Base-by-base conservation (phyloP, 352 stramenopile genomes). In the Globisporangium canariense region DNA sequence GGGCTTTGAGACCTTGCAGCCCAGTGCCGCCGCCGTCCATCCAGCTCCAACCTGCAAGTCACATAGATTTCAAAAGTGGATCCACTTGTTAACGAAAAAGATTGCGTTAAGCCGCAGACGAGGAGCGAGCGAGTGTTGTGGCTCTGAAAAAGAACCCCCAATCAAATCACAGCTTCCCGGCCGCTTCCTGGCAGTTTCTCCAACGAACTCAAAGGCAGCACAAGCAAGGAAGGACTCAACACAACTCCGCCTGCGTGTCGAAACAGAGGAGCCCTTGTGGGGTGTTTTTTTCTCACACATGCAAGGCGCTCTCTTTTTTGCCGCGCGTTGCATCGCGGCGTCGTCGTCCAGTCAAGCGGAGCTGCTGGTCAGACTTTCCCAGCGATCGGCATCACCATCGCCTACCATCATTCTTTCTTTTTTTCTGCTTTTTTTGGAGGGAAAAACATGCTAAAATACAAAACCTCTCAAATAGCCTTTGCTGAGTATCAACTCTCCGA, bases 61-160 rank as follows among this genome's bases (percentile, higher is more conserved):
- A 38, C 6, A 0, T 7, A 38, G 34, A 10, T 38, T 2, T 38
- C 6, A 10, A 11, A 41, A 13, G 36, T 41, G 36, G 9, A 41
- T 2, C 36, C 36, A 41, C 36, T 13, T 41, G 36, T 9, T 9
- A 41, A 41, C 10, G 10, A 41, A 41, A 41, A 41, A 11, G 36
- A 41, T 41, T 10, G 36, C 36, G 51, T 43, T 58, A 45, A 58
- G 20, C 32, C 41, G 50, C 50, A 56, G 50, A 56, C 50, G 50
- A 56, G 50, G 52, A 58, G 30, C 14, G 16, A 25, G 22, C 32
- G 25, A 28, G 25, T 28, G 25, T 8, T 22, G 4, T 11, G 7
- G 0, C 2, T 57, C 34, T 20, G 58, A 64, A 64, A 64, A 64
- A 64, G 58, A 64, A 64, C 58, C 58, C n/a, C 58, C 58, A 64